Conservation (phyloP, 129 eudicot species). For the Gnaphalium uliginosum region DNA sequence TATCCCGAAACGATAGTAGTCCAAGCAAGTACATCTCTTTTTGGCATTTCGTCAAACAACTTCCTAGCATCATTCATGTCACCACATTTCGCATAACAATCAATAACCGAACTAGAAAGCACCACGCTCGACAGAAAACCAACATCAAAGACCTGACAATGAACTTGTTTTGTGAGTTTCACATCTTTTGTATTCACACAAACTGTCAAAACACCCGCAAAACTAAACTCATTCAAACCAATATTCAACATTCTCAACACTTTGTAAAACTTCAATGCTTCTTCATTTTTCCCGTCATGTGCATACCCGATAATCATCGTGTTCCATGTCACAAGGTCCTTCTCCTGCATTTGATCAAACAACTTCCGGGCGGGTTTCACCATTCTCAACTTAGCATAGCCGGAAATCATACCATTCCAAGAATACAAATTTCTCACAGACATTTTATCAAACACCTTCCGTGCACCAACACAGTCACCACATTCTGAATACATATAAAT, state of each 20-base stretch:
- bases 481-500: slow-evolving; percentile 61
- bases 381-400: slow-evolving; percentile 78
- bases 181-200: slow-evolving; percentile 53
- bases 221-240: slow-evolving; percentile 59
- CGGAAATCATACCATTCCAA: slow-evolving; percentile 83
- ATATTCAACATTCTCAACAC: slow-evolving; percentile 45
- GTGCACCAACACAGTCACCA: slow-evolving; percentile 58
- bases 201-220: slow-evolving; percentile 61
- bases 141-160: slow-evolving; percentile 49
- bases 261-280: slow-evolving; percentile 55
- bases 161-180: slow-evolving; percentile 55
- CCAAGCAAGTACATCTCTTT: slow-evolving; percentile 67
- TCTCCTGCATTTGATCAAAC: slow-evolving; percentile 63
- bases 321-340: slow-evolving; percentile 82
- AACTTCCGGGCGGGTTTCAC: slow-evolving; percentile 51
- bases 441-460: slow-evolving; percentile 81
- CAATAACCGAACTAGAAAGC: slow-evolving; percentile 62
- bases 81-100: slow-evolving; percentile 70
- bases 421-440: slow-evolving; percentile 57
- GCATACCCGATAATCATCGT: slow-evolving; percentile 75
- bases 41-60: slow-evolving; percentile 65
- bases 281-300: slow-evolving; percentile 37
- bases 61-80: slow-evolving; percentile 54
- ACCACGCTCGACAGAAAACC: slow-evolving; percentile 59
- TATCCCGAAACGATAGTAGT: slow-evolving; percentile 71